A percentile compares a stretch with the other conserved stretches of the same genome.
Evolutionary conservation across 148 eudicot species (phyloP).

Genomic region (Euryodendron excelsum): DNA sequence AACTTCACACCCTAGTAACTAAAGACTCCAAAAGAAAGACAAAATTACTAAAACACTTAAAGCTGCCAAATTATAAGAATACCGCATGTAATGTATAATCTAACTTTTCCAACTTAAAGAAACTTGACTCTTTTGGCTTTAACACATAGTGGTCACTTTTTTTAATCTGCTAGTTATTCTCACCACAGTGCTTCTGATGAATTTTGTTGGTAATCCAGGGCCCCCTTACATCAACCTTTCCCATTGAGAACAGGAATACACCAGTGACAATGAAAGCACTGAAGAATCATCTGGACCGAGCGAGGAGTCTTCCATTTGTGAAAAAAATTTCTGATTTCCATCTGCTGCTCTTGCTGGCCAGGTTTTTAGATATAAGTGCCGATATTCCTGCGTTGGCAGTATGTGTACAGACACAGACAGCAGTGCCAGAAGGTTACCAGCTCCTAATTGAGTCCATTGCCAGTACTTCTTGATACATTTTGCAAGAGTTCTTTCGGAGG

Average conservation of each 20-base stretch:
- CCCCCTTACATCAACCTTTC: conserved; percentile 72
- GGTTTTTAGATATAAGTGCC: conserved; percentile 66
- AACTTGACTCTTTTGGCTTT: neutral
- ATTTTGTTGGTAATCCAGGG: conserved; percentile 52
- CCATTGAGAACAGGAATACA: conserved; percentile 73
- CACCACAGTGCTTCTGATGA: neutral
- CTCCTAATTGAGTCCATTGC: conserved; percentile 91
- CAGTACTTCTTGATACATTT: conserved; percentile 42
- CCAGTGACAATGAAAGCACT: conserved; percentile 64
- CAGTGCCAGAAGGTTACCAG: conserved; percentile 91
- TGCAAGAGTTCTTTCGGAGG: neutral
- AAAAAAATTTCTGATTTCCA: conserved; percentile 94
- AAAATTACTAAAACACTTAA: no score
- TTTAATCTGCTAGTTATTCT: neutral
- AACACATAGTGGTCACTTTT: neutral
- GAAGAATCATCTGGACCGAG: conserved; percentile 69
- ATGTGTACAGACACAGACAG: conserved; percentile 56
- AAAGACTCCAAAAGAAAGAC: no score
- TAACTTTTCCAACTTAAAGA: neutral
- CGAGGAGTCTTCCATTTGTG: conserved; percentile 68
- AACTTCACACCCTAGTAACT: no score
- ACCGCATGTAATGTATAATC: neutral
- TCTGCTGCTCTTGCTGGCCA: conserved; percentile 62
- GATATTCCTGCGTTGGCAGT: conserved; percentile 79
- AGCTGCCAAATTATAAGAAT: neutral